Evolutionary conservation across 345 rosid genomes (phyloP), one percentile per base, ranked within the genome.

Genomic region (Moricandia arvensis): DNA sequence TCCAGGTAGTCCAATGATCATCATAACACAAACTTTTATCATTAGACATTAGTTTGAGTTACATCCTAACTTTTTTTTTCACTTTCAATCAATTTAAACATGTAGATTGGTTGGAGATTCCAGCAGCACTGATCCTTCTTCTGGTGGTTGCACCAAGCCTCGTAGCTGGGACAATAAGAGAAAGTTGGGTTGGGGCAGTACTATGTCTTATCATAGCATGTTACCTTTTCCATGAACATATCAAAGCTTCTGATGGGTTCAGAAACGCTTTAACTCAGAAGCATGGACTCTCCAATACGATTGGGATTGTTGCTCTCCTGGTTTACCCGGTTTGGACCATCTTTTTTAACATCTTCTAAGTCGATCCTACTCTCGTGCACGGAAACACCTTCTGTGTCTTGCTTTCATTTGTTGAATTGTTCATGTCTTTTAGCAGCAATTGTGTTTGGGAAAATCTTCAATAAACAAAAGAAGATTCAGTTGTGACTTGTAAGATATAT

Each of bases 181-280:
- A 68, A 11, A 79, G 82, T 82, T 84, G 86, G 91, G 77, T 87
- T 7, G 93, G 97, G 1, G 89, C 86, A 51, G 33, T 70, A 1
- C 85, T 90, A 62, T 88, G 99, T 75, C 96, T 92, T 26, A 0
- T 81, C 58, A 89, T 95, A 1, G 98, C 89, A 29, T 92, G 98
- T 68, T 95, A 90, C 86, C 83, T 92, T 6, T 75, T 95, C 68
- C 99, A 95, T 76, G 93, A 95, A 74, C 97, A 95, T 83, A 85
- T 95, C 13, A 86, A 93, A 49, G 97, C 99, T 16, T 81, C 98
- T 3, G 99, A 93, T 8, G 99, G 99, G 57, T 87, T 95, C 89
- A 86, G 91, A 60, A 89, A 90, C 59, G 81, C 97, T 8, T 87
- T 95, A 38, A 92, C 91, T 5, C 86, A 83, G 41, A 66, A 81